Base-by-base conservation (phyloP, 345 rosid genomes). In the Turnera subulata region DNA sequence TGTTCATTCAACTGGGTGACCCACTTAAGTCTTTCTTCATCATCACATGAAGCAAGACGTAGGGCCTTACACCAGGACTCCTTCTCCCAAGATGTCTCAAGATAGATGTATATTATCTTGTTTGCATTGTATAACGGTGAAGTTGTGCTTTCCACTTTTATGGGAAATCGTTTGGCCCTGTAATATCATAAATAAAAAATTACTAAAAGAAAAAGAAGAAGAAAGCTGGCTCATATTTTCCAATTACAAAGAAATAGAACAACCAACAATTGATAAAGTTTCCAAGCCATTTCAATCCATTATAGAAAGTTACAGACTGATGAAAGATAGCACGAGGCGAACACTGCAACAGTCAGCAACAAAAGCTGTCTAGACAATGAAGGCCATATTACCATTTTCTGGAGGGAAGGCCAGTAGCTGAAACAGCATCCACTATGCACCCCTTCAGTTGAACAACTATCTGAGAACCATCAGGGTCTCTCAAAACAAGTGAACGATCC, bases 21-120 rank as follows among this genome's bases (percentile, higher is more conserved):
- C 95, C 91, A 85, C 7, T 69, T 66, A 56, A 75, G 74, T 45
- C 46, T 82, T 61, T 77, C 76, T 11, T 77, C 73, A 64, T 85
- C 80, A 50, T 73, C 68, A 62, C 84, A 79, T 55, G 97, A 84
- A 65, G 90, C 96, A 61, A 85, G 81, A 68, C 96, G 97, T 29
- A 93, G 95, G 52, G 95, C 88, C 73, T 84, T 89, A 71, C 96
- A 93, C 99, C 99, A 93, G 6, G 97, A 80, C 66, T 93, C 99
- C 80, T 93, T 93, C 77, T 89, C 97, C 97, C 96, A 93, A 44
- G 96, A 83, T 68, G 99, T 93, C 66, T 93, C 96, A 13, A 78
- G 83, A 68, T 81, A 93, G 22, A 93, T 72, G 73, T 79, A 85
- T 59, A 93, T 53, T 62, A 71, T 72, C 52, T 69, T 76, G 56